These are phyloP conservation scores for Marasmius fiardii DNA, from an alignment of 1,284 basidiomycete genomes.

Conservation along the genomic window DNA sequence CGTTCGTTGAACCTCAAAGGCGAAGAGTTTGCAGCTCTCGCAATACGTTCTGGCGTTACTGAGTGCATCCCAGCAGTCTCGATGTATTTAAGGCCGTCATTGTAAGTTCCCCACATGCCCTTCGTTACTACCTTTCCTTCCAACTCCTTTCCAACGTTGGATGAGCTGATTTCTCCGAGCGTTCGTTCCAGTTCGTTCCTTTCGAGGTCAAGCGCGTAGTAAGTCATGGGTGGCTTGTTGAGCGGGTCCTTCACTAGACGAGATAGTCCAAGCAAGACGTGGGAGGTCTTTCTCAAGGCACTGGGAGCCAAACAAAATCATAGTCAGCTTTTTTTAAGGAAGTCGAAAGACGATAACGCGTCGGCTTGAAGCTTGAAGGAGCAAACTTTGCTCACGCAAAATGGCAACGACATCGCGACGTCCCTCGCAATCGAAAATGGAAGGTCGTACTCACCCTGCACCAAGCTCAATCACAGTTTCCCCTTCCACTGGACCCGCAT, in stretches of 20 bases:
- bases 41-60: conserved; percentile 2
- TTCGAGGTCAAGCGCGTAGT: conserved; percentile 94
- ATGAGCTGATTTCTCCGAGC: conserved; percentile 64
- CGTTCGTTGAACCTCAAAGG: conserved; percentile 9
- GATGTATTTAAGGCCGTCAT: conserved; percentile 74
- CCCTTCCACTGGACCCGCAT: conserved; percentile 31
- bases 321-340: conserved; percentile 1
- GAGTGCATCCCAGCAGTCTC: conserved; percentile 52
- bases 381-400: neutral
- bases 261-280: conserved; percentile 78
- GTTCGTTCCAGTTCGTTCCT: conserved; percentile 83
- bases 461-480: conserved; percentile 81
- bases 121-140: conserved; percentile 70
- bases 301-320: conserved; percentile 35
- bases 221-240: conserved; percentile 60
- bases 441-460: conserved; percentile 67
- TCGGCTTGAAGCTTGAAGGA: neutral
- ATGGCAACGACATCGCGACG: neutral
- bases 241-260: conserved; percentile 35
- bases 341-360: neutral
- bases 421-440: neutral
- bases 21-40: neutral
- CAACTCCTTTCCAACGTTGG: conserved; percentile 61
- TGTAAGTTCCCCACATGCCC: conserved; percentile 89
- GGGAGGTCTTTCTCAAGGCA: conserved; percentile 87